Conservation (phyloP, 2,329 filamentous ascomycete genomes). For the Penicillium psychrosexuale region DNA sequence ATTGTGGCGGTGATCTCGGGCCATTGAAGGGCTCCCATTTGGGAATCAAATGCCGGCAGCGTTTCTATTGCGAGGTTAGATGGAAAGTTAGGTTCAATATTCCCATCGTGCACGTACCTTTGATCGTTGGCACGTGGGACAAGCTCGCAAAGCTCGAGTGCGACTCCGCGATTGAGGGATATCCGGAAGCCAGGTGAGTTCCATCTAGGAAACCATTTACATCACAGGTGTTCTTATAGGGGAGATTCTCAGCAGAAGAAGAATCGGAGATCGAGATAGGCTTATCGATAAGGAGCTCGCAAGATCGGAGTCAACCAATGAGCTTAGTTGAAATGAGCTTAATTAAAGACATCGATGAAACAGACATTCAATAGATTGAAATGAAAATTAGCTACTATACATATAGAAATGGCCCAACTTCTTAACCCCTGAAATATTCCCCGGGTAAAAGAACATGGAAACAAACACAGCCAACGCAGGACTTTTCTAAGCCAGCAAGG, state of each 20-base stretch:
- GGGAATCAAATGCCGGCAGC: slow-evolving; percentile 29
- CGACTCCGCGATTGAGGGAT: slow-evolving; percentile 34
- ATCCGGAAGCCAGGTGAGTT: slow-evolving; percentile 36
- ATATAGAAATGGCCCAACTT: background rate
- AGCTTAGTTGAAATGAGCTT: background rate
- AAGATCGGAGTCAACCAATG: background rate
- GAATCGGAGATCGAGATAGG: background rate
- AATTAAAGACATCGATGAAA: background rate
- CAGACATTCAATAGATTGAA: background rate
- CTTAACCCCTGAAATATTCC: background rate
- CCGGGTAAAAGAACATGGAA: background rate
- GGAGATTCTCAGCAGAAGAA: background rate
- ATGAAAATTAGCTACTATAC: background rate
- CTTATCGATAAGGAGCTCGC: slow-evolving; percentile 15
- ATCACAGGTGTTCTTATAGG: background rate
- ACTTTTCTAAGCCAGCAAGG: background rate
- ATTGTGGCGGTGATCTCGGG: background rate
- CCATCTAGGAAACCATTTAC: slow-evolving; percentile 22
- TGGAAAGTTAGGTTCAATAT: background rate
- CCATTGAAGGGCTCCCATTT: slow-evolving; percentile 9
- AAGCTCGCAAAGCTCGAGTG: slow-evolving; percentile 31
- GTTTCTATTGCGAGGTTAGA: slow-evolving; percentile 26
- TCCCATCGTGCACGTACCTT: slow-evolving; percentile 24
- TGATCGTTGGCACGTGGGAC: slow-evolving; percentile 32
- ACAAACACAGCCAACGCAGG: background rate